phyloP scores from a whole-genome alignment of 352 stramenopile species.

The Achlya hypogyna region DNA sequence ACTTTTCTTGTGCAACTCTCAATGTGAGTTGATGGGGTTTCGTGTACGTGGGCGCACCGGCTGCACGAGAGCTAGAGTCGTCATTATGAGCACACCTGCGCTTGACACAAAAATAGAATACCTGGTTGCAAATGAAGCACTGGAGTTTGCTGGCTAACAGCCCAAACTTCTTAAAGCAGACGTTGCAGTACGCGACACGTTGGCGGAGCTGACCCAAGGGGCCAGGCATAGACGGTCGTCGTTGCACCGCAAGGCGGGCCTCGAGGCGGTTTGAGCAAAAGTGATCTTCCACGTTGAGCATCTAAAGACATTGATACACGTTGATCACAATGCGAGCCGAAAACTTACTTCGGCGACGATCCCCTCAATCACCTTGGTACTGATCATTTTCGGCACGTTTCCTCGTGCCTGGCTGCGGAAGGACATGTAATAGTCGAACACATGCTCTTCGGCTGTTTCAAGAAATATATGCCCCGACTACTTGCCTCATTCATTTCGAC shows the following conservation, averaged over 20 bases:
- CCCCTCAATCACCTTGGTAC: not conserved
- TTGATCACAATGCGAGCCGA: not conserved
- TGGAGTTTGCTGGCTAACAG: not conserved
- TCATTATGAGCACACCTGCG: no score
- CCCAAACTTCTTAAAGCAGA: not conserved
- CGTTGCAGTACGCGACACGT: not conserved
- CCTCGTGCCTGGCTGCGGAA: not conserved
- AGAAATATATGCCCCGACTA: not conserved
- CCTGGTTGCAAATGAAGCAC: not conserved
- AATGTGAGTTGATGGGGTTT: not conserved
- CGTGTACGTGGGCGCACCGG: not conserved
- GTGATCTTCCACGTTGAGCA: not conserved
- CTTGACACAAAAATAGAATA: no score
- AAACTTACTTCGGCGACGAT: not conserved
- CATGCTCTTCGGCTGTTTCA: not conserved
- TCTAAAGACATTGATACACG: not conserved
- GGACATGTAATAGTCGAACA: not conserved
- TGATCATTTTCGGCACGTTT: not conserved
- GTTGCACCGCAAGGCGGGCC: not conserved
- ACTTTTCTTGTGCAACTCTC: not conserved
- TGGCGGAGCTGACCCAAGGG: not conserved
- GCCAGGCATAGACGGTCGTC: not conserved
- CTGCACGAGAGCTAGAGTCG: not conserved
- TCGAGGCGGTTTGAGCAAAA: not conserved
- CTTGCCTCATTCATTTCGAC: not conserved